Evolutionary conservation across 129 eudicot species (phyloP).

Genomic region (Logfia minima): DNA sequence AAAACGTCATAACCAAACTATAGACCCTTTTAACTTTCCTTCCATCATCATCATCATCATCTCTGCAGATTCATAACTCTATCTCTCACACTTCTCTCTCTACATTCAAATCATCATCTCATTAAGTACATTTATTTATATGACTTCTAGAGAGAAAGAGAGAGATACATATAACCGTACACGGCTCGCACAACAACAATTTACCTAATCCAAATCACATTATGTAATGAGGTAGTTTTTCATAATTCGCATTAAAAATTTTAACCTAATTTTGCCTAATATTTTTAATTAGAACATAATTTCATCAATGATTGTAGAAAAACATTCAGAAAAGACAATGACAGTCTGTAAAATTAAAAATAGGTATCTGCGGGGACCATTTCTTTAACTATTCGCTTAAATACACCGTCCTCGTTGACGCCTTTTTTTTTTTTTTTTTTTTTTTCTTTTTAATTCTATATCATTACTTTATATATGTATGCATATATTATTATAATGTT

Average conservation of each 20-base stretch:
- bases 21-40: no score
- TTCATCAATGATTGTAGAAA: conserved; percentile 6
- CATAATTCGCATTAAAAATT: not conserved
- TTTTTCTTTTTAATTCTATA: not conserved
- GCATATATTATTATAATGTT: not conserved
- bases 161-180: not conserved
- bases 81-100: conserved; percentile 1
- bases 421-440: not conserved
- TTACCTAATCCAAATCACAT: conserved; percentile 17
- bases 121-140: conserved; percentile 16
- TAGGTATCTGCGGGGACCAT: conserved; percentile 16
- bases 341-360: conserved; percentile 10
- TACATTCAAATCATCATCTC: conserved; percentile 21
- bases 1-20: no score
- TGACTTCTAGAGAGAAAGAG: not conserved
- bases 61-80: conserved; percentile 16
- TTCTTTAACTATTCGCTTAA: not conserved
- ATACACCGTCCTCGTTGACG: conserved; percentile 20
- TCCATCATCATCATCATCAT: no score
- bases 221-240: conserved; percentile 17
- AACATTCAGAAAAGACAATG: not conserved
- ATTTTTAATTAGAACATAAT: not conserved
- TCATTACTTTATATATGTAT: not conserved
- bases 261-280: conserved; percentile 3
- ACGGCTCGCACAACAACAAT: conserved; percentile 6